Evolutionary conservation across 495 filamentous ascomycete species (phyloP), one percentile per base, ranked within the genome.

Genomic region (Podospora comata): DNA sequence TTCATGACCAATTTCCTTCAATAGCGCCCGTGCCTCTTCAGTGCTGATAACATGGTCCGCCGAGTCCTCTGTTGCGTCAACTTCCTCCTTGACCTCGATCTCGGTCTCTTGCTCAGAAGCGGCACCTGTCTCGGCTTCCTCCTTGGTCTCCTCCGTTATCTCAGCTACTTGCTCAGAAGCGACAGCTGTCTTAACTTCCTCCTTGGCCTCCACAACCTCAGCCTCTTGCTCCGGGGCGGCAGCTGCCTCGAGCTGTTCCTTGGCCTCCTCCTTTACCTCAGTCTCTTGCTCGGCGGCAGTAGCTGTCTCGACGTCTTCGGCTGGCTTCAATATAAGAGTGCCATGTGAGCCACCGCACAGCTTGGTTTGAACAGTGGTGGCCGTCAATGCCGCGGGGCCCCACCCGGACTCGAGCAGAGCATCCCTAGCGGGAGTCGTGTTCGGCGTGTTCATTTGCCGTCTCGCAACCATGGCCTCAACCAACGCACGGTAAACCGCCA

Each of bases 401-500:
- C 0, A 7, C 55, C 2, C 23, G 23, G 39, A 28, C 30, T 1
- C 39, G 23, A 34, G 56, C 27, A 23, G 64, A 65, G 30, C 44
- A n/a, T 75, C 69, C 6, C 68, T 48, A 48, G 9, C 39, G 9
- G 62, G 0, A 71, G 82, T 64, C n/a, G 71, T 64, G 1, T 66
- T 67, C 16, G 68, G 68, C 27, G 66, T 20, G 1, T 28, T 64
- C 19, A 79, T 83, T 13, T 76, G 78, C 66, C 82, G 65, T 62
- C 78, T 77, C 64, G 90, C 66, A 0, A 82, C 82, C 53, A 86
- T 79, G 0, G 85, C 81, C 77, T 91, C 89, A 3, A 90, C 80
- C 15, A 91, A 69, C n/a, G 88, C 87, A 64, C 81, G 76, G 68
- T 89, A 85, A 30, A 89, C 79, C 59, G 83, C 68, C 48, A 75